Conservation (phyloP, 2,329 filamentous ascomycete genomes). For the Sporothrix protearum region DNA sequence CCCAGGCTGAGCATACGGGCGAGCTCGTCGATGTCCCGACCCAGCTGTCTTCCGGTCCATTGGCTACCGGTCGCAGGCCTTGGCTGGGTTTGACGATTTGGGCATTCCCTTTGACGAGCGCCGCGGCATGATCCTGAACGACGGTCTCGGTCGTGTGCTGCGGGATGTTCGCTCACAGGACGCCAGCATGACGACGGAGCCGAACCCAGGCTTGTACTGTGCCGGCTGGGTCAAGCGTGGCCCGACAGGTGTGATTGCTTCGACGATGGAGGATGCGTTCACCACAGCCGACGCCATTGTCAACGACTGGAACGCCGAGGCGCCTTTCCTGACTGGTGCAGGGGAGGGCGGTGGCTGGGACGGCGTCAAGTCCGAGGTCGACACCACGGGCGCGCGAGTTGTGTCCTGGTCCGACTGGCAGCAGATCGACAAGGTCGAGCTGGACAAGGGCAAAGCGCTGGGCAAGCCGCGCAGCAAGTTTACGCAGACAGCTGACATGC, state of each 20-base stretch:
- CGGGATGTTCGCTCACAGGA: constrained; percentile 37
- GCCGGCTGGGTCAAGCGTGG: constrained; percentile 96
- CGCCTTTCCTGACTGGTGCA: constrained; percentile 40
- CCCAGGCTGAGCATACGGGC: constrained; percentile 48
- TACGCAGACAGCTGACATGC: constrained; percentile 55
- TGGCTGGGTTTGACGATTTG: constrained; percentile 69
- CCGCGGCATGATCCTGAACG: constrained; percentile 76
- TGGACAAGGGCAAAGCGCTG: constrained; percentile 56
- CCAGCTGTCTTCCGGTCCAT: constrained; percentile 82
- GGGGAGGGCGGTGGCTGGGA: constrained; percentile 64
- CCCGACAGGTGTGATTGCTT: constrained; percentile 91
- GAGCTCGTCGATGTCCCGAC: constrained; percentile 56
- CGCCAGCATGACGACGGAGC: constrained; percentile 41
- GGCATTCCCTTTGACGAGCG: constrained; percentile 73
- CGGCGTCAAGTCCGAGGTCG: constrained; percentile 59
- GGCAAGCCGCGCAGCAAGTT: constrained; percentile 80
- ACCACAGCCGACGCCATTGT: constrained; percentile 78
- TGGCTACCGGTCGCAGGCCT: constrained; percentile 78
- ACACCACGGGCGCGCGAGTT: constrained; percentile 50
- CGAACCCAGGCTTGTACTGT: constrained; percentile 74
- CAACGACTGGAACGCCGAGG: constrained; percentile 63
- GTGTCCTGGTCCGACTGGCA: constrained; percentile 83
- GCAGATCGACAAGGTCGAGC: constrained; percentile 77
- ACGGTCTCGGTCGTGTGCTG: constrained; percentile 69
- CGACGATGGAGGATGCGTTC: constrained; percentile 94